Conservation (phyloP, 1,139 yeast genomes). For the Debaryomycetaceae sp. region DNA sequence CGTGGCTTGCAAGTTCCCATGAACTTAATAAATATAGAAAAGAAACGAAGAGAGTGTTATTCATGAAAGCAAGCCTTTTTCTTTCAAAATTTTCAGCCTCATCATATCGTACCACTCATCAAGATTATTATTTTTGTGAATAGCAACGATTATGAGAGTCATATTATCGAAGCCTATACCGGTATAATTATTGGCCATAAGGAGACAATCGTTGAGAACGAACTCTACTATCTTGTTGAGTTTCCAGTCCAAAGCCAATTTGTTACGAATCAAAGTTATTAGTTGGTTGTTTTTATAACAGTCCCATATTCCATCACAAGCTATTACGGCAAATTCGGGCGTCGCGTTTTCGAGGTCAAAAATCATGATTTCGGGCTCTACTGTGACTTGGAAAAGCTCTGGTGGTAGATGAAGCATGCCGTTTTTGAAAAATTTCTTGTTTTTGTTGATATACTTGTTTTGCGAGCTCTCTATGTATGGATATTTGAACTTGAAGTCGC, state of each 20-base stretch:
- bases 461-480: conserved; percentile 36
- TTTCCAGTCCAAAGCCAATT: conserved; percentile 54
- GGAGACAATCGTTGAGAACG: conserved; percentile 60
- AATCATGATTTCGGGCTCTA: conserved; percentile 64
- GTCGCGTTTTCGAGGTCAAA: conserved; percentile 39
- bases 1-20: too few relatives aligned
- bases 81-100: conserved; percentile 47
- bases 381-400: conserved; percentile 53
- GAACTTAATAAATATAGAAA: too few relatives aligned
- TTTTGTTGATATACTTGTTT: conserved; percentile 24
- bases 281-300: conserved; percentile 61
- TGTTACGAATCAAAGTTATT: conserved; percentile 52
- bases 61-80: conserved; percentile 23
- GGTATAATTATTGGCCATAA: conserved; percentile 70
- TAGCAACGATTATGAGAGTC: conserved; percentile 65
- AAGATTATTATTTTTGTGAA: conserved; percentile 44
- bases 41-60: not conserved
- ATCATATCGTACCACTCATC: conserved; percentile 58
- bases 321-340: conserved; percentile 66
- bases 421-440: conserved; percentile 16
- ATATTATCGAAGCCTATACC: conserved; percentile 81
- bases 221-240: conserved; percentile 57
- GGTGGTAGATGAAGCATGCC: conserved; percentile 32
- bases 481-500: conserved; percentile 65
- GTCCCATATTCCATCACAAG: conserved; percentile 84